phyloP scores from a whole-genome alignment of 345 rosid genomes.

The Anastatica hierochuntica region DNA sequence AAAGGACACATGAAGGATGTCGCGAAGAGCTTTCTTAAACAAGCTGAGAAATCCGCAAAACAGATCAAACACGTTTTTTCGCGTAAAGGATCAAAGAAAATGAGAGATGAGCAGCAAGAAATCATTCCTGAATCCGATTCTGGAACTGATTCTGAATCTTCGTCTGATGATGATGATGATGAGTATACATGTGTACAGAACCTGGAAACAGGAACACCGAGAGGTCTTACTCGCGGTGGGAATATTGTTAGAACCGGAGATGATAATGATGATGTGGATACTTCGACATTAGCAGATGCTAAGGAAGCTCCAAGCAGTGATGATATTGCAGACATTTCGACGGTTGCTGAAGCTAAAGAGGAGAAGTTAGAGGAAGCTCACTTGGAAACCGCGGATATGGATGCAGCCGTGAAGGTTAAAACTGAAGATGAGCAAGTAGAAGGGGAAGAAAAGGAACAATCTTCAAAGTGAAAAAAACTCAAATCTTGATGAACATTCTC shows the following conservation, averaged over 20 bases:
- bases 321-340: conserved; percentile 1
- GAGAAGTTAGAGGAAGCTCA: conserved; percentile 22
- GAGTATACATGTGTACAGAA: conserved; percentile 11
- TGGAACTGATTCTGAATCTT: conserved; percentile 18
- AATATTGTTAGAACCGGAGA: conserved; percentile 21
- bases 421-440: conserved; percentile 13
- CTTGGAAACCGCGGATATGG: conserved; percentile 4
- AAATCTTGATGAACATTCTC: not conserved
- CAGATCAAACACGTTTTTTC: conserved; percentile 52
- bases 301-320: conserved; percentile 14
- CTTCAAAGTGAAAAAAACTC: not conserved
- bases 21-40: conserved; percentile 55
- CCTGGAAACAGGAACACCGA: conserved; percentile 7
- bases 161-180: conserved; percentile 33
- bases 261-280: conserved; percentile 10
- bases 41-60: conserved; percentile 53
- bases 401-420: conserved; percentile 1
- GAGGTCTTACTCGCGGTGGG: conserved; percentile 28
- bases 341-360: conserved; percentile 18
- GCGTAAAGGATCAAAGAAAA: conserved; percentile 48
- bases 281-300: conserved; percentile 16
- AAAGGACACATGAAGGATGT: conserved; percentile 43
- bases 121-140: conserved; percentile 32
- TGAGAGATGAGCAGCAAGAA: conserved; percentile 18
- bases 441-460: conserved; percentile 6